Percentiles rank a stretch among this genome's conserved stretches.
Evolutionary conservation across 2,329 filamentous ascomycete species (phyloP).

Genomic region (Fusarium sp.): DNA sequence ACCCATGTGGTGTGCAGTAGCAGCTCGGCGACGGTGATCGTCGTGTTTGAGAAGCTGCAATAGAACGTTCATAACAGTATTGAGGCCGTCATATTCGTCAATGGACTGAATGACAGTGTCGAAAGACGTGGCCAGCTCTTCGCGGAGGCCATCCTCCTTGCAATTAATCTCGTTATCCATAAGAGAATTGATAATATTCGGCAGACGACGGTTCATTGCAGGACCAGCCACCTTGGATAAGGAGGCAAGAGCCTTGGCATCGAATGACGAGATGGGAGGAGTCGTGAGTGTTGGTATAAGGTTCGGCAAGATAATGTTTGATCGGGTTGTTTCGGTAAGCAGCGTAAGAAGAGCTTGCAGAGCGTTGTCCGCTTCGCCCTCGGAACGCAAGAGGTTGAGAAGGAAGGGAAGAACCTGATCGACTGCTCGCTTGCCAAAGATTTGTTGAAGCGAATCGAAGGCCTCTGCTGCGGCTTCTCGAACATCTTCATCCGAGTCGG

Average conservation of each 20-base stretch:
- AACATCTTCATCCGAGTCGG: slow-evolving; percentile 89
- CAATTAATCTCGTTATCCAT: slow-evolving; percentile 90
- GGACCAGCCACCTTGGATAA: slow-evolving; percentile 90
- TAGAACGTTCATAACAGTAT: slow-evolving; percentile 95
- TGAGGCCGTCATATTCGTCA: slow-evolving; percentile 95
- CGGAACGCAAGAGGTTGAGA: slow-evolving; percentile 86
- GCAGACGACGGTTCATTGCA: slow-evolving; percentile 90
- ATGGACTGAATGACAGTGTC: slow-evolving; percentile 92
- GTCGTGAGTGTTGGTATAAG: slow-evolving; percentile 93
- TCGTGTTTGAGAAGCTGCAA: slow-evolving; percentile 90
- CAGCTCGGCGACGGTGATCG: slow-evolving; percentile 84
- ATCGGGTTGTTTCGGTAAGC: slow-evolving; percentile 90
- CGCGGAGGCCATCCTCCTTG: slow-evolving; percentile 77
- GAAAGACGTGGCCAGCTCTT: slow-evolving; percentile 82
- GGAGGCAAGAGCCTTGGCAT: slow-evolving; percentile 92
- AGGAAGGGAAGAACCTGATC: slow-evolving; percentile 95
- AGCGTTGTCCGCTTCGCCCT: slow-evolving; percentile 90
- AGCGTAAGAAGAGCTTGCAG: slow-evolving; percentile 92
- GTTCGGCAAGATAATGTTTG: slow-evolving; percentile 96
- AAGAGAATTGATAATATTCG: slow-evolving; percentile 89
- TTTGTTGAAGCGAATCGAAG: slow-evolving; percentile 93
- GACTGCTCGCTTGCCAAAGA: slow-evolving; percentile 92
- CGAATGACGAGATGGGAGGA: slow-evolving; percentile 92
- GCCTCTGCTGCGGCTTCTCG: slow-evolving; percentile 96
- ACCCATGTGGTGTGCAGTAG: slow-evolving; percentile 81